Base-by-base conservation (phyloP, 352 stramenopile species). In the Phytophthora tentaculata region DNA sequence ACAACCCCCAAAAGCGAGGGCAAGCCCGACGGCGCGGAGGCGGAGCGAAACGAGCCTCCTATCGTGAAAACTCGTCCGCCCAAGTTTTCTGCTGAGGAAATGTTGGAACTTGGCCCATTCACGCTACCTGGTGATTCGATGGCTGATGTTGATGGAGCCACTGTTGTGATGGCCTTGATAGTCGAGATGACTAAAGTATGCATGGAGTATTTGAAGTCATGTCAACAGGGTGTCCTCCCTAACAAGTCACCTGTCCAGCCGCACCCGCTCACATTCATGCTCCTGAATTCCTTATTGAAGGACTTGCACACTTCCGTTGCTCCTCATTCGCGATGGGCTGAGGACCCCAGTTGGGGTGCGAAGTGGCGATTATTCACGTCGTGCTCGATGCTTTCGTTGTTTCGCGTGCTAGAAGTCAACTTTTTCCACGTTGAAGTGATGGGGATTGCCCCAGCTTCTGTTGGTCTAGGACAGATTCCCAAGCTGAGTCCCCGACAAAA, bases 391-490 rank as follows among this genome's bases (percentile, higher is more conserved):
- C 73, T 94, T 44, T 86, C 83, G 10, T 43, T 95, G 12, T 79
- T 95, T 51, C 82, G 86, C 24, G 72, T 89, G 12, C 56, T 96
- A 17, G 87, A 96, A 69, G 81, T 84, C 2, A 82, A 96, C 47
- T 83, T 97, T 41, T 96, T 96, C 50, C 86, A 97, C 45, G 73
- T 97, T 14, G 88, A 95, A 61, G 80, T 95, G 14, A 80, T 86
- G 67, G 83, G 78, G 0, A 89, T 91, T 41, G 80, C 79, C 1
- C 90, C 90, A 49, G 88, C 86, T 23, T 96, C 88, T 2, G 90
- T 96, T 45, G 90, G 90, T 28, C 61, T 97, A 14, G 90, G 90
- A 5, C 88, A 94, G 39, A 83, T 90, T 51, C 16, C 75, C 2
- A 77, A 72, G 28, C 10, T 61, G 2, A 54, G 43, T 4, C 41